A percentile compares a stretch with the other conserved stretches of the same genome.
Conservation (phyloP, 192 early-diverging fungal species). For the Mortierella hygrophila region DNA sequence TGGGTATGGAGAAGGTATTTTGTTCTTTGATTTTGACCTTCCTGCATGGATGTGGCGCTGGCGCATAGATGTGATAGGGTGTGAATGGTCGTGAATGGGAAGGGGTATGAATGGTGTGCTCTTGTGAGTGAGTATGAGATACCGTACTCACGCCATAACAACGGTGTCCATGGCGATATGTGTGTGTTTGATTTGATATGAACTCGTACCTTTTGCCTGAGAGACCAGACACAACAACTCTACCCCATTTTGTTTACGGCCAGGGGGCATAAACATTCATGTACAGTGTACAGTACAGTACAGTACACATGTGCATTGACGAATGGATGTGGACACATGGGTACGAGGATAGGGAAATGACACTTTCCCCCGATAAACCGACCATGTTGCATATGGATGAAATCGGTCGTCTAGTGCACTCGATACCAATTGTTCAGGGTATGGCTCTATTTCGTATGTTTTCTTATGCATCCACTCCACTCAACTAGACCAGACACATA, state of each 20-base stretch:
- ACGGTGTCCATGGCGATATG: background rate
- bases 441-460: background rate
- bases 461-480: background rate
- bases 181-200: slow-evolving; percentile 5
- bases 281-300: too few species aligned
- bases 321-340: background rate
- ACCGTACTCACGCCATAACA: background rate
- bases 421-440: background rate
- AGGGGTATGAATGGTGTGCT: background rate
- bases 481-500: background rate
- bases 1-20: background rate
- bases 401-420: background rate
- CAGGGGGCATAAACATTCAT: background rate
- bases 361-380: background rate
- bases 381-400: background rate
- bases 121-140: background rate
- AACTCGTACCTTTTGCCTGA: background rate
- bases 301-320: background rate
- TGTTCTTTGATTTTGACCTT: too few species aligned
- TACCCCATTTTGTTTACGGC: background rate
- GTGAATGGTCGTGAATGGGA: background rate
- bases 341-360: background rate
- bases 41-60: too few species aligned
- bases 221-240: background rate
- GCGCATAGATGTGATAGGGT: background rate